phyloP scores from a whole-genome alignment of 2,329 filamentous ascomycete species.

The Nothophaeocryptopus gaeumannii region DNA sequence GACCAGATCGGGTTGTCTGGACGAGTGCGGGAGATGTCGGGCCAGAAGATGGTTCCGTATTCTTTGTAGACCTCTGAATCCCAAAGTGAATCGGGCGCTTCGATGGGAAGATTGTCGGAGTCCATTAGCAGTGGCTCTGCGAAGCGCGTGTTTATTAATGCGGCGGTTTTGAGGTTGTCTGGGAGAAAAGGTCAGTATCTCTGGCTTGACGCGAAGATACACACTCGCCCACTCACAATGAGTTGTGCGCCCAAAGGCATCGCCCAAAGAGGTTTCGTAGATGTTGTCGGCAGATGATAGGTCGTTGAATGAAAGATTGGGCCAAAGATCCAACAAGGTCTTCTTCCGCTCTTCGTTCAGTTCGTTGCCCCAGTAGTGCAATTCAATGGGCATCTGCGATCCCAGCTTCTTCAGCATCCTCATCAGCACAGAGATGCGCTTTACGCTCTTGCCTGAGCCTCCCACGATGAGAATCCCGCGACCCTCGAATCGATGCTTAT shows the following conservation, averaged over 20 bases:
- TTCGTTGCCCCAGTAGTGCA: conserved; percentile 34
- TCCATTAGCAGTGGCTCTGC: conserved; percentile 38
- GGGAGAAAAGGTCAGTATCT: conserved; percentile 20
- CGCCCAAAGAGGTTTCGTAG: conserved; percentile 21
- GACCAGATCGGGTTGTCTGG: conserved; percentile 33
- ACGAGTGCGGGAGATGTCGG: conserved; percentile 38
- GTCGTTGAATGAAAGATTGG: conserved; percentile 32
- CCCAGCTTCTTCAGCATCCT: conserved; percentile 18
- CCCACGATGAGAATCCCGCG: conserved; percentile 35
- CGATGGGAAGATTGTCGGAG: conserved; percentile 37
- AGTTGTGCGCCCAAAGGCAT: conserved; percentile 7
- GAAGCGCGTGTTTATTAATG: conserved; percentile 38
- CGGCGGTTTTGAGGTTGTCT: conserved; percentile 37
- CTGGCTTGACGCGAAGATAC: too few relatives aligned
- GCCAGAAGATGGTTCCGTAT: conserved; percentile 39
- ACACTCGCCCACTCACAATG: conserved; percentile 9
- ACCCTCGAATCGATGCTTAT: conserved; percentile 26
- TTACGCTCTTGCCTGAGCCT: conserved; percentile 23
- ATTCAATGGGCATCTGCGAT: conserved; percentile 30
- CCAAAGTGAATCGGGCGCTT: conserved; percentile 33
- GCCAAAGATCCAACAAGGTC: conserved; percentile 21
- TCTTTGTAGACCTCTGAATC: conserved; percentile 29
- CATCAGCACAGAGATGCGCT: conserved; percentile 27
- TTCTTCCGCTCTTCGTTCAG: conserved; percentile 20
- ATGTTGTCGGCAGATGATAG: conserved; percentile 25